Percentiles rank a stretch among this genome's conserved stretches.
These are phyloP conservation scores for Diplosphaera chodatii DNA, from an alignment of 139 green algal species.

Conservation along the genomic window DNA sequence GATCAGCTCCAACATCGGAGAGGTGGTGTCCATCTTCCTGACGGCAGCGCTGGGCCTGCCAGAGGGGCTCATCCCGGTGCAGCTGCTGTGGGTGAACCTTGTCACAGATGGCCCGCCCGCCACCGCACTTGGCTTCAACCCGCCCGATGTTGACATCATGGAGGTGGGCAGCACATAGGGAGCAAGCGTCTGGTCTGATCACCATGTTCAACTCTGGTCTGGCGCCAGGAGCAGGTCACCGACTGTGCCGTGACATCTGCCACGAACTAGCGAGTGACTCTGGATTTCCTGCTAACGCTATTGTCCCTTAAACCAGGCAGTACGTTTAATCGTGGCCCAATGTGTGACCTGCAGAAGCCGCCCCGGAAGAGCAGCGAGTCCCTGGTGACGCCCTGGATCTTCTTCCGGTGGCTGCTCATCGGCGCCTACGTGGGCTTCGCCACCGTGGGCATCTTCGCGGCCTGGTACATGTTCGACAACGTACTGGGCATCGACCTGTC, in stretches of 20 bases:
- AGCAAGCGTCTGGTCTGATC: no score
- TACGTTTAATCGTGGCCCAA: no score
- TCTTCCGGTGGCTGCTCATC: conserved; percentile 70
- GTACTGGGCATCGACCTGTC: conserved; percentile 70
- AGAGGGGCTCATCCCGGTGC: conserved; percentile 91
- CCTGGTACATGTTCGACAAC: conserved; percentile 88
- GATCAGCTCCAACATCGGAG: conserved; percentile 98
- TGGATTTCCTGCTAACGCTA: no score
- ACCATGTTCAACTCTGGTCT: no score
- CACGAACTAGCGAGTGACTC: no score
- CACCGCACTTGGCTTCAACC: conserved; percentile 97
- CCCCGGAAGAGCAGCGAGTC: conserved; percentile 35
- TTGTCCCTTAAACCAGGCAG: no score
- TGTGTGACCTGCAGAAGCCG: neutral
- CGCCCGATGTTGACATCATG: conserved; percentile 88
- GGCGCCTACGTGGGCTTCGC: conserved; percentile 93
- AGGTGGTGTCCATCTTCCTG: conserved; percentile 98
- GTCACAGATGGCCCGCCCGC: conserved; percentile 97
- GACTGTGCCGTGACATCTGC: no score
- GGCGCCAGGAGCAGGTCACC: no score
- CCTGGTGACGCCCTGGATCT: conserved; percentile 56
- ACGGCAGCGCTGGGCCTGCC: conserved; percentile 93
- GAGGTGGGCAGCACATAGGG: conserved; percentile 53
- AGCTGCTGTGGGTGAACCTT: conserved; percentile 98
- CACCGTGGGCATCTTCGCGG: conserved; percentile 89